A percentile compares a stretch with the other conserved stretches of the same genome.
Conservation (phyloP, 345 rosid genomes). For the Corchorus olitorius region DNA sequence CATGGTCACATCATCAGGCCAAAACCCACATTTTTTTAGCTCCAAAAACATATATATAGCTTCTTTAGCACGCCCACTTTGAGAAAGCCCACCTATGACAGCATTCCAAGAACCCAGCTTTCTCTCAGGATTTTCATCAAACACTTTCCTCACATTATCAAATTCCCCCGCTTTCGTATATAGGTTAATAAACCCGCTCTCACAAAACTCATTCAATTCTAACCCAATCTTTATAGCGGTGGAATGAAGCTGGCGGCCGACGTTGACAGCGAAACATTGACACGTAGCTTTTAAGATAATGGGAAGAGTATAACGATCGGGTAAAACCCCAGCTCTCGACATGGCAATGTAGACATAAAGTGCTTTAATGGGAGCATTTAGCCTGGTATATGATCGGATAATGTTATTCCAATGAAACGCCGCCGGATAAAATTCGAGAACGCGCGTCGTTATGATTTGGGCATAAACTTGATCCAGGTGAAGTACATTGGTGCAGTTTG, state of each 20-base stretch:
- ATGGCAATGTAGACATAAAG: conserved; percentile 49
- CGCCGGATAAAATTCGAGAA: conserved; percentile 39
- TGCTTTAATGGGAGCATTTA: conserved; percentile 54
- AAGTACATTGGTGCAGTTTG: conserved; percentile 44
- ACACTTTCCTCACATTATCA: conserved; percentile 51
- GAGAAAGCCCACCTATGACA: conserved; percentile 62
- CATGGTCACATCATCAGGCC: conserved; percentile 79
- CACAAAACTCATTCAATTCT: conserved; percentile 61
- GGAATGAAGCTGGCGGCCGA: conserved; percentile 69
- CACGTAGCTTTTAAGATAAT: conserved; percentile 58
- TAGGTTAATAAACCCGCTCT: conserved; percentile 67
- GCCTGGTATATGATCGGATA: conserved; percentile 64
- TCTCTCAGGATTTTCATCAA: conserved; percentile 70
- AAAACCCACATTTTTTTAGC: conserved; percentile 59
- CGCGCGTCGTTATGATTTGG: conserved; percentile 45
- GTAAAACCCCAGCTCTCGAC: conserved; percentile 54
- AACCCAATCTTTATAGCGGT: conserved; percentile 57
- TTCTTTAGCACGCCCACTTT: conserved; percentile 55
- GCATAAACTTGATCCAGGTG: conserved; percentile 55
- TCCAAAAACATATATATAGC: conserved; percentile 58
- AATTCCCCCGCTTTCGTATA: conserved; percentile 60
- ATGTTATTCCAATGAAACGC: conserved; percentile 75
- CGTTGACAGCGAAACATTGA: conserved; percentile 37
- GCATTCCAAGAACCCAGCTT: conserved; percentile 94
- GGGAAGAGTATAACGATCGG: conserved; percentile 78